phyloP scores from a whole-genome alignment of 805 yeast genomes.

The Lachancea cidri region DNA sequence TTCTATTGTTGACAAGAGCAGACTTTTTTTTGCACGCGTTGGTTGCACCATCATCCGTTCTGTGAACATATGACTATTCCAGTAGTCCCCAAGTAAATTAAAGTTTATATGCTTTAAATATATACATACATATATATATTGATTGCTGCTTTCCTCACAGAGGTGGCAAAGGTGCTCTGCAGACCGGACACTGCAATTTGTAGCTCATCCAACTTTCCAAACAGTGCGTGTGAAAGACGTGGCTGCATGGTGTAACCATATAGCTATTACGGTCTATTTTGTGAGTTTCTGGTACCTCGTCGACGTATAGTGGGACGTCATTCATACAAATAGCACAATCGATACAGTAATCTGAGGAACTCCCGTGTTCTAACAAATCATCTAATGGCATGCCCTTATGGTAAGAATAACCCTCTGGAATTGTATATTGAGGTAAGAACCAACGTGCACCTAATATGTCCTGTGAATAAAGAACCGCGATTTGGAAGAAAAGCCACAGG shows the following conservation, averaged over 20 bases:
- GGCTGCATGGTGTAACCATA: constrained; percentile 89
- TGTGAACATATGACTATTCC: no score
- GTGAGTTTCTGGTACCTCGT: constrained; percentile 30
- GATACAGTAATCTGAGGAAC: constrained; percentile 42
- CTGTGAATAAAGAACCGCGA: constrained; percentile 55
- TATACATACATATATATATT: no score
- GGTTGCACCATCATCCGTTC: no score
- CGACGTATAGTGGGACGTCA: constrained; percentile 40
- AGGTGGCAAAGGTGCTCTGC: constrained; percentile 83
- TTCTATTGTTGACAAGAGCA: no score
- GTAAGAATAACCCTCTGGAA: constrained; percentile 82
- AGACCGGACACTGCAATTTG: constrained; percentile 89
- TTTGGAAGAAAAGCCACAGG: constrained; percentile 58
- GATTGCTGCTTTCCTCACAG: no score
- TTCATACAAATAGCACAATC: constrained; percentile 93
- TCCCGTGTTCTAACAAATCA: constrained; percentile 30
- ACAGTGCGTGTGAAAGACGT: constrained; percentile 86
- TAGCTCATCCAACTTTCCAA: constrained; percentile 91
- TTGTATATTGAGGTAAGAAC: constrained; percentile 66
- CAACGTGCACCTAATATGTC: constrained; percentile 72
- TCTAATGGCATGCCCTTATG: constrained; percentile 39
- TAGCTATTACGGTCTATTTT: constrained; percentile 43
- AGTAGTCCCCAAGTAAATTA: no score
- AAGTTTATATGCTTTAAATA: no score
- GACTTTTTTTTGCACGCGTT: no score